Base-by-base conservation (phyloP, 2,329 filamentous ascomycete species). In the Acarospora socialis region DNA sequence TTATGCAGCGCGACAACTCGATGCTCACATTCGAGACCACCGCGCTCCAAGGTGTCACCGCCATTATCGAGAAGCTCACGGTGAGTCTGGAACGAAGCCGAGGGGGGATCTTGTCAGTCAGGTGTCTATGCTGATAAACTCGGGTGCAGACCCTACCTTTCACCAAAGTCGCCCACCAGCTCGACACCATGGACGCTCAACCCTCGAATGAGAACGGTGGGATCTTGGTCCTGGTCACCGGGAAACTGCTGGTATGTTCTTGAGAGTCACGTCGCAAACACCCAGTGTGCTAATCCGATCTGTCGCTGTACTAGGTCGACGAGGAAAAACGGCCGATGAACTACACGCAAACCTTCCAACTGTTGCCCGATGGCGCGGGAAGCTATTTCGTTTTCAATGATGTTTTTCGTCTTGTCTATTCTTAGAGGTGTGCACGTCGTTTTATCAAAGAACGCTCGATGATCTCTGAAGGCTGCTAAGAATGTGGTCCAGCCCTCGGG, bases 311-410 rank as follows among this genome's bases (percentile, higher is more conserved):
- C 24, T 43, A 92, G 83, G 76, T 92, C 47, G 83, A 93, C 43
- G 84, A 86, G 46, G 75, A 84, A 59, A 67, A 80, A 55, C 73
- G 73, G 50, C 81, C 83, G 26, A 90, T 94, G 78, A 84, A 73
- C 69, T 98, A 86, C 63, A 77, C 77, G 35, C 86, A 95, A 63
- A 63, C 71, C 35, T 95, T 95, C 71, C 80, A 92, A 59, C 77
- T 95, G 41, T 59, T 73, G 43, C 76, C 73, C 39, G 78, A 83
- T 34, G 59, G 59, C 17, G 44, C 49, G 30, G 77, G 74, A 46
- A 74, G 68, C 60, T 93, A 79, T 66, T 94, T 73, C 56, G 80
- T 95, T 54, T 77, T 77, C 65, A 94, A 95, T 67, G 87, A 95
- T 57, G 63, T 95, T 55, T 95, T 95, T 75, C 81, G 81, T 61